Conservation (phyloP, 2,329 filamentous ascomycete genomes). For the Penicillium hordei region DNA sequence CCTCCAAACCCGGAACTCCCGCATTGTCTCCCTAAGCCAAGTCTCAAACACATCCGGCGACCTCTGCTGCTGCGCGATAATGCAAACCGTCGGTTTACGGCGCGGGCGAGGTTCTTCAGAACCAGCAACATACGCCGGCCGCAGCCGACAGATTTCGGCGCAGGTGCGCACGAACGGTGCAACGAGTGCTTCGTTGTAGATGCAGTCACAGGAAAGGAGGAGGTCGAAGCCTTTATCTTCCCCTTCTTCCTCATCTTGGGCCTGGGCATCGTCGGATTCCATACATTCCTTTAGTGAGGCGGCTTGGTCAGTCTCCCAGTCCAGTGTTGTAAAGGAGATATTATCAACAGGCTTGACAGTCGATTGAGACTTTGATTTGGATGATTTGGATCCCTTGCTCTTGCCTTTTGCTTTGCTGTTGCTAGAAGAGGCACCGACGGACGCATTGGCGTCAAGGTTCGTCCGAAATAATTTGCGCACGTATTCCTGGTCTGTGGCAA, state of each 20-base stretch:
- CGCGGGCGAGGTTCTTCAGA: conserved; percentile 13
- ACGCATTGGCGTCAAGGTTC: conserved; percentile 61
- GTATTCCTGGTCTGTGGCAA: conserved; percentile 87
- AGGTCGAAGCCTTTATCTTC: conserved; percentile 60
- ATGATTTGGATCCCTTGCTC: conserved; percentile 6
- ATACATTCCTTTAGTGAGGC: conserved; percentile 37
- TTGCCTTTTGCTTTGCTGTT: conserved; percentile 6
- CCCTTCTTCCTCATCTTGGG: conserved; percentile 20
- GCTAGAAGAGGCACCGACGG: not conserved
- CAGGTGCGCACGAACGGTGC: conserved; percentile 80
- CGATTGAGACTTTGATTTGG: conserved; percentile 1
- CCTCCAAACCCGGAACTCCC: conserved; percentile 72
- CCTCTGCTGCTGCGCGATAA: conserved; percentile 87
- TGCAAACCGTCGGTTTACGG: conserved; percentile 61
- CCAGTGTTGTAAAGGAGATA: conserved; percentile 63
- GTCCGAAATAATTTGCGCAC: conserved; percentile 72
- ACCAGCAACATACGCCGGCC: conserved; percentile 34
- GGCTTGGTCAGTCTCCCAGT: conserved; percentile 71
- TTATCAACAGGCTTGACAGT: conserved; percentile 27
- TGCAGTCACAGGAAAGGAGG: conserved; percentile 85
- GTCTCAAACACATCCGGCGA: conserved; percentile 79
- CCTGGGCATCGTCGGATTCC: not conserved
- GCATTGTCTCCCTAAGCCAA: conserved; percentile 71
- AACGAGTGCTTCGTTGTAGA: conserved; percentile 89
- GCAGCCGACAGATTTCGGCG: conserved; percentile 67